A percentile compares a stretch with the other conserved stretches of the same genome.
Conservation (phyloP, 331 rosid genomes). For the Acacia pycnantha region DNA sequence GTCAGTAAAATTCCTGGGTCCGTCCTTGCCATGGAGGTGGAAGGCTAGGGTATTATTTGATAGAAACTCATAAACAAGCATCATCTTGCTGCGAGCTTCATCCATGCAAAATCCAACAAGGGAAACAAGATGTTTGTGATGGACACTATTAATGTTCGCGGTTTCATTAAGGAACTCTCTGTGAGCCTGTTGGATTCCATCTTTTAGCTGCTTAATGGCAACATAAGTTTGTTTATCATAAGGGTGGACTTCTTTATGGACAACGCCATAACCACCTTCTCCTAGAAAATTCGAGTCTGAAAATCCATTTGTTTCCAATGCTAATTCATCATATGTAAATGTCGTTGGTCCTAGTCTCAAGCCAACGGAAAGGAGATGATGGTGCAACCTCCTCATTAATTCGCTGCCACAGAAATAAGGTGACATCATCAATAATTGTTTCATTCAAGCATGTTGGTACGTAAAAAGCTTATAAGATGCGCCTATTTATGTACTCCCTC, state of each 20-base stretch:
- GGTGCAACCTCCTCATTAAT: no score
- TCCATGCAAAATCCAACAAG: constrained; percentile 64
- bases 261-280: constrained; percentile 75
- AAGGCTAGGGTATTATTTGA: constrained; percentile 55
- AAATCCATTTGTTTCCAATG: constrained; percentile 58
- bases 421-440: no score
- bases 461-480: no score
- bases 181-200: constrained; percentile 66
- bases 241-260: constrained; percentile 60
- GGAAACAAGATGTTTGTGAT: constrained; percentile 76
- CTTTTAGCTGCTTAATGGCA: constrained; percentile 68
- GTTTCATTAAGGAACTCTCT: constrained; percentile 75
- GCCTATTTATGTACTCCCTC: no score
- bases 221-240: constrained; percentile 25
- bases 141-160: constrained; percentile 60
- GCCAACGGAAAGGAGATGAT: no score
- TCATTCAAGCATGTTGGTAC: no score
- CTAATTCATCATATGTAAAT: constrained; percentile 62
- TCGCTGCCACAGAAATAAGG: no score
- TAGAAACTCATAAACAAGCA: constrained; percentile 77
- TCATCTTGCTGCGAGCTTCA: constrained; percentile 36
- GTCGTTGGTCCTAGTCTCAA: neutral
- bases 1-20: no score
- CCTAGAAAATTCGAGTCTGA: constrained; percentile 63
- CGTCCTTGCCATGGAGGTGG: constrained; percentile 80